Conservation (phyloP, 148 eudicot species). For the Arctostaphylos glauca region DNA sequence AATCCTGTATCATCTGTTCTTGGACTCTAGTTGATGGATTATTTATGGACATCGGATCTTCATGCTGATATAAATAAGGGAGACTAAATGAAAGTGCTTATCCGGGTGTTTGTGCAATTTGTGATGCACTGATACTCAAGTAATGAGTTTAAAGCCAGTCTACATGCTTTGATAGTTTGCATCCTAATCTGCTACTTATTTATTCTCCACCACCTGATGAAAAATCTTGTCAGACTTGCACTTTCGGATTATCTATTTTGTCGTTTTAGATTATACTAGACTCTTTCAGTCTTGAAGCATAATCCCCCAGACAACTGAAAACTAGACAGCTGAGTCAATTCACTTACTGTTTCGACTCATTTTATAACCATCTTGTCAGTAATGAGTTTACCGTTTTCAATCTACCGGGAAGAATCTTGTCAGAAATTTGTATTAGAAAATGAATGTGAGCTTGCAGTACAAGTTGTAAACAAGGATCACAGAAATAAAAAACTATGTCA, state of each 20-base stretch:
- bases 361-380: no score
- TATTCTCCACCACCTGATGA: neutral
- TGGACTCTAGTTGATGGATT: neutral
- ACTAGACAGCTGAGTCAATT: no score
- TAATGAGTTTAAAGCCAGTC: neutral
- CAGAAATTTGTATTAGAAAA: neutral
- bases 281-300: neutral
- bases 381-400: no score
- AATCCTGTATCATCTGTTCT: neutral
- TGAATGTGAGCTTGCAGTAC: neutral
- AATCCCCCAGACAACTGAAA: no score
- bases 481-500: neutral
- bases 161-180: neutral
- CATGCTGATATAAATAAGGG: neutral
- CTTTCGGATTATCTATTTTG: neutral
- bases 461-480: neutral
- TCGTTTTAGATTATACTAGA: neutral
- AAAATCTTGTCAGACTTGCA: neutral
- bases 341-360: no score
- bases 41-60: neutral
- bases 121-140: neutral
- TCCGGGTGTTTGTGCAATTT: neutral
- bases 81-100: neutral
- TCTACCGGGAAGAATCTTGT: no score
- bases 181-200: neutral